These are phyloP conservation scores for Kodamaea hsintzibuensis DNA, from an alignment of 805 yeast species.

Conservation along the genomic window DNA sequence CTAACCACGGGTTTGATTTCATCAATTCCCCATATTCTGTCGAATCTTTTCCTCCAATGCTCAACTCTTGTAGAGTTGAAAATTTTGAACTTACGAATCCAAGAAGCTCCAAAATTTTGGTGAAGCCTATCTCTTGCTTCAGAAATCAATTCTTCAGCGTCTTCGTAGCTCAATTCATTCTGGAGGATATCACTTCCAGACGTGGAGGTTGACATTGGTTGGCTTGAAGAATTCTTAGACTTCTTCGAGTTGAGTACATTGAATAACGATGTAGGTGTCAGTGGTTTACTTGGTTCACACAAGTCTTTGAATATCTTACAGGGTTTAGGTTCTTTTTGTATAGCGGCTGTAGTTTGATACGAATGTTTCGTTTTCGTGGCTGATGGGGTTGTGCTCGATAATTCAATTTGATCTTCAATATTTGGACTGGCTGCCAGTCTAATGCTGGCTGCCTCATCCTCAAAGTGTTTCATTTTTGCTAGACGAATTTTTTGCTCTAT, in stretches of 20 bases:
- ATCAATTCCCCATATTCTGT: constrained; percentile 37
- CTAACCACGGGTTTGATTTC: constrained; percentile 28
- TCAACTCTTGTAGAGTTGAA: constrained; percentile 24
- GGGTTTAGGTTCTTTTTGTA: background rate
- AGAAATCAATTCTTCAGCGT: constrained; percentile 27
- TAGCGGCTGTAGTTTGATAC: background rate
- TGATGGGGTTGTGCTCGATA: background rate
- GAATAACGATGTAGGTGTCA: constrained; percentile 1
- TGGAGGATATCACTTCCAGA: background rate
- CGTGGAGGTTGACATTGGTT: background rate
- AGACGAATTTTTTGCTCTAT: constrained; percentile 64
- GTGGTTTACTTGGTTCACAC: background rate
- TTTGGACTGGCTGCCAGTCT: constrained; percentile 13
- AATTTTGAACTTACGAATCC: constrained; percentile 33
- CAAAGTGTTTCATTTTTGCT: constrained; percentile 46
- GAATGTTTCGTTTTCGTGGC: constrained; percentile 1
- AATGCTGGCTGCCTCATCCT: constrained; percentile 26
- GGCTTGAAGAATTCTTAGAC: background rate
- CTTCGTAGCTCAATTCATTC: constrained; percentile 18
- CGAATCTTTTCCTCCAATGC: constrained; percentile 27
- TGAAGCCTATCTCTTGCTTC: constrained; percentile 28
- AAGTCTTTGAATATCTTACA: constrained; percentile 1
- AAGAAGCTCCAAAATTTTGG: constrained; percentile 30
- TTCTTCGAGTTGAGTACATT: background rate
- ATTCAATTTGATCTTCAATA: constrained; percentile 12